Percentiles rank a stretch among this genome's conserved stretches.
These are phyloP conservation scores for Exophiala calicioides DNA, from an alignment of 2,329 filamentous ascomycete genomes.

Conservation along the genomic window DNA sequence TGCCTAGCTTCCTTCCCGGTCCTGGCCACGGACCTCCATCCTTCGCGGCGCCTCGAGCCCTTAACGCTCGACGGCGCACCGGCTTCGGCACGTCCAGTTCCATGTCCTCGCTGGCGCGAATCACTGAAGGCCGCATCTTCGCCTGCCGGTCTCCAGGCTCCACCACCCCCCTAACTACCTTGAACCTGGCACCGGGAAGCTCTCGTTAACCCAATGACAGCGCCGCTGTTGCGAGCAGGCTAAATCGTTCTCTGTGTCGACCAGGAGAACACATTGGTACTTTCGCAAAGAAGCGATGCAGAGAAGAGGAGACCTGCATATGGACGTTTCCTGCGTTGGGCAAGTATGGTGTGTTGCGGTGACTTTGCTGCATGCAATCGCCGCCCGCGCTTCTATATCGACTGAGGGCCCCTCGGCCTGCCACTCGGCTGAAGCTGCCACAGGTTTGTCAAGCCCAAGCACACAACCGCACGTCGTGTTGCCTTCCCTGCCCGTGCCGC, in stretches of 20 bases:
- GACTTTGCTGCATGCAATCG: too few species aligned
- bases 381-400: too few species aligned
- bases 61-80: background rate
- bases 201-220: background rate
- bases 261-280: background rate
- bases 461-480: too few species aligned
- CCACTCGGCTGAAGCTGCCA: too few species aligned
- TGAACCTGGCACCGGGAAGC: background rate
- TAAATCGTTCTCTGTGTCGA: background rate
- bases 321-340: background rate
- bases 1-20: too few species aligned
- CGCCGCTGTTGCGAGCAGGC: background rate
- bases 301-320: background rate
- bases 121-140: background rate
- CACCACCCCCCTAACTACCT: constrained; percentile 1
- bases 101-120: constrained; percentile 1
- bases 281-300: background rate
- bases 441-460: too few species aligned
- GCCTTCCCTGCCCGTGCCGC: too few species aligned
- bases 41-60: too few species aligned
- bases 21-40: background rate
- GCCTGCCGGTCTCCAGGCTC: background rate
- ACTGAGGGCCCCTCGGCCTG: too few species aligned
- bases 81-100: background rate
- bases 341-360: too few species aligned